These are phyloP conservation scores for Xylogone sp. DNA, from an alignment of 2,329 filamentous ascomycete species.

Conservation along the genomic window DNA sequence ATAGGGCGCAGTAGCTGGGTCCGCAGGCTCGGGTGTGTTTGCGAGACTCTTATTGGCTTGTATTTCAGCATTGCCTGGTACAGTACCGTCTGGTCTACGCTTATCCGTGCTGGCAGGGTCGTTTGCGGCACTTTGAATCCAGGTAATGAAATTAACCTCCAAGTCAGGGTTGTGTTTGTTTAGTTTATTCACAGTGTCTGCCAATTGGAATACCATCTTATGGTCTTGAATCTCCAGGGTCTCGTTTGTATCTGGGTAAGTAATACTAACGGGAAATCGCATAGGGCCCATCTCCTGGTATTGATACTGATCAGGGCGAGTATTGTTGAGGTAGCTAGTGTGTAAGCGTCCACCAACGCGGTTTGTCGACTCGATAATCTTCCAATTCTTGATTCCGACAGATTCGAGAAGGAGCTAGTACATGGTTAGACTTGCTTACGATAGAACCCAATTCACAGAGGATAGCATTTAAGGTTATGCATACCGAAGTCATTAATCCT, in stretches of 20 bases:
- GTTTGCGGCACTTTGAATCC: constrained; percentile 55
- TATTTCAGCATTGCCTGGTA: constrained; percentile 49
- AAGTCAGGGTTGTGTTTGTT: constrained; percentile 42
- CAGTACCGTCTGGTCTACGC: constrained; percentile 42
- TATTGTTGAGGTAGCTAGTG: constrained; percentile 56
- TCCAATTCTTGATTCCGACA: constrained; percentile 50
- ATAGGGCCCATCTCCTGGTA: constrained; percentile 68
- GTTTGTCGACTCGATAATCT: constrained; percentile 55
- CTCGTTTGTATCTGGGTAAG: constrained; percentile 47
- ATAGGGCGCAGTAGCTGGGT: constrained; percentile 31
- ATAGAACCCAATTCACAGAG: no score
- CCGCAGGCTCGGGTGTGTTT: constrained; percentile 26
- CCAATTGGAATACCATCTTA: constrained; percentile 60
- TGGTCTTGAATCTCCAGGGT: constrained; percentile 55
- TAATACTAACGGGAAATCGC: constrained; percentile 52
- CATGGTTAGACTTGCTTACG: not conserved
- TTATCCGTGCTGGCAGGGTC: constrained; percentile 44
- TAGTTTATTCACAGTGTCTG: constrained; percentile 52
- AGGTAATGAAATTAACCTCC: constrained; percentile 58
- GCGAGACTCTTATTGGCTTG: constrained; percentile 38
- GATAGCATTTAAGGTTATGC: not conserved
- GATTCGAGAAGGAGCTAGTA: constrained; percentile 36
- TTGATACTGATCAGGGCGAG: constrained; percentile 54
- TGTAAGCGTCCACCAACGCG: constrained; percentile 60
- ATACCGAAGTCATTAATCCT: constrained; percentile 55